These are phyloP conservation scores for Cladophialophora yegresii DNA, from an alignment of 2,329 filamentous ascomycete species.

Conservation along the genomic window DNA sequence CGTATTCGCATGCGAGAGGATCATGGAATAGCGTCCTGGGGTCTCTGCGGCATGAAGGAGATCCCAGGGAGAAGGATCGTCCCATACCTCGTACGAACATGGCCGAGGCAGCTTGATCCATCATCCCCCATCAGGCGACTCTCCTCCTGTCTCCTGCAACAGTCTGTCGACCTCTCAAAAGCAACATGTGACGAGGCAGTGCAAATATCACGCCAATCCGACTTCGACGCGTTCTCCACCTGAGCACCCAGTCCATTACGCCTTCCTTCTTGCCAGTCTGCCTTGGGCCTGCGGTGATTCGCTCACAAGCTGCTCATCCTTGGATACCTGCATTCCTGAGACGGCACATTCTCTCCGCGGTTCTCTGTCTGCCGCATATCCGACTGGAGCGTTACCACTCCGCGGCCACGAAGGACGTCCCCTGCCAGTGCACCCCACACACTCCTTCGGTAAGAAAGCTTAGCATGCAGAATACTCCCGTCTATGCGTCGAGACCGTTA, in stretches of 20 bases:
- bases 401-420: neutral
- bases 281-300: slow-evolving; percentile 7
- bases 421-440: neutral
- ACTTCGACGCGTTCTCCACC: neutral
- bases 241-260: neutral
- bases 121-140: neutral
- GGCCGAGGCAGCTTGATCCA: slow-evolving; percentile 1
- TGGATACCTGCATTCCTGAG: neutral
- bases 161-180: neutral
- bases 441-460: slow-evolving; percentile 17
- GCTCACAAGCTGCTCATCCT: neutral
- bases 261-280: slow-evolving; percentile 4
- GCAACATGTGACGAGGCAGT: slow-evolving; percentile 7
- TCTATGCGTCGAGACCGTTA: neutral
- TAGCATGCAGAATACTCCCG: neutral
- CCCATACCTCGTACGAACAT: neutral
- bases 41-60: neutral
- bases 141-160: slow-evolving; percentile 4
- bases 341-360: neutral
- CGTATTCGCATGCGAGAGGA: slow-evolving; percentile 4
- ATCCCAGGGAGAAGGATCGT: neutral
- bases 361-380: slow-evolving; percentile 4
- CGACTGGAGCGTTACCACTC: slow-evolving; percentile 1
- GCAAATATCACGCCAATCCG: neutral
- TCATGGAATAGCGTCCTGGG: neutral